Evolutionary conservation across 345 rosid genomes (phyloP).

Genomic region (Conringia planisiliqua): DNA sequence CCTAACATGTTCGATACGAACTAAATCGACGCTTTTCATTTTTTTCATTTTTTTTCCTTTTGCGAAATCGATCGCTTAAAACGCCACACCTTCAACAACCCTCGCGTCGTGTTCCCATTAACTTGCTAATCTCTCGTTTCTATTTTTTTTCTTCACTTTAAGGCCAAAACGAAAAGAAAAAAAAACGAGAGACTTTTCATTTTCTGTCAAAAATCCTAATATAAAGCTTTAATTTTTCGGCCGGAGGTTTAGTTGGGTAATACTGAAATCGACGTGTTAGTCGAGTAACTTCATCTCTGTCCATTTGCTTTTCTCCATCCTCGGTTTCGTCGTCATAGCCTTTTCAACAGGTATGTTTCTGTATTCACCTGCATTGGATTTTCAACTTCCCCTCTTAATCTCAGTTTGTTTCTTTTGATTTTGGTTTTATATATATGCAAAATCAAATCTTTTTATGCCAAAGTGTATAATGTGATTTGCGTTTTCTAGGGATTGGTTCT

Average conservation of each 20-base stretch:
- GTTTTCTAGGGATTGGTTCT: neutral
- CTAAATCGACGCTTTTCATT: neutral
- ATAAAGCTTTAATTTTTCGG: constrained; percentile 14
- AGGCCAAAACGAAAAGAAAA: neutral
- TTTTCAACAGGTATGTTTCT: constrained; percentile 19
- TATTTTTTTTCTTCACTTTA: neutral
- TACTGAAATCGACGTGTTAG: constrained; percentile 11
- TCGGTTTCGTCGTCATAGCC: constrained; percentile 31
- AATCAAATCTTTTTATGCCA: no score
- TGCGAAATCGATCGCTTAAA: neutral
- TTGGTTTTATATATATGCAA: neutral
- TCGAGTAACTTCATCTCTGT: neutral
- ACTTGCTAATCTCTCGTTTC: neutral
- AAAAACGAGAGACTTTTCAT: neutral
- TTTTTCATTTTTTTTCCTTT: neutral
- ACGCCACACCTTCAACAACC: constrained; percentile 25
- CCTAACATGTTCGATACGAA: neutral
- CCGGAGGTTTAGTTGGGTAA: neutral
- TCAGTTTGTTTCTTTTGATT: neutral
- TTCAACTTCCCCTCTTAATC: neutral
- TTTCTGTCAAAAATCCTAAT: neutral
- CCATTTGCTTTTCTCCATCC: constrained; percentile 4
- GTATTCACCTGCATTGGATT: neutral
- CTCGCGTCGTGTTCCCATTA: constrained; percentile 3
- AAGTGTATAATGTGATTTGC: neutral